These are phyloP conservation scores for Dryas alaskensis DNA, from an alignment of 306 rosid genomes.

Conservation along the genomic window DNA sequence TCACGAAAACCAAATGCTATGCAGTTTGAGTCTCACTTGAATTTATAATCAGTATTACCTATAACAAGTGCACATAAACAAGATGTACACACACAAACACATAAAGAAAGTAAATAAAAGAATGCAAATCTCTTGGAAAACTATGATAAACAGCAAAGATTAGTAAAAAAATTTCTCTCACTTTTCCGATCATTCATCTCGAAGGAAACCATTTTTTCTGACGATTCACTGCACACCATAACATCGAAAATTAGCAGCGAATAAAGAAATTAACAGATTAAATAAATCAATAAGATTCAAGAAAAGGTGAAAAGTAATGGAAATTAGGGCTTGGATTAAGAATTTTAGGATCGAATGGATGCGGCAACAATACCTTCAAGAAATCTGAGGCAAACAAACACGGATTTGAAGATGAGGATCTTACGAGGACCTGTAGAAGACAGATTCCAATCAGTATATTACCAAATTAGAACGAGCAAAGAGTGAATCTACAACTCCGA, in stretches of 20 bases:
- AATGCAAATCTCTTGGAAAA: conserved; percentile 4
- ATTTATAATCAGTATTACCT: background rate
- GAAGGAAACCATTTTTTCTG: conserved; percentile 73
- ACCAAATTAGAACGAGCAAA: background rate
- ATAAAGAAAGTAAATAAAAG: conserved; percentile 4
- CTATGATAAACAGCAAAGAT: background rate
- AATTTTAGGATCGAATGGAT: background rate
- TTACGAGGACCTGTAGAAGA: conserved; percentile 13
- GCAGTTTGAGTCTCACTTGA: background rate
- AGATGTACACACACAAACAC: background rate
- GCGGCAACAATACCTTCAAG: conserved; percentile 10
- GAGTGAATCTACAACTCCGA: background rate
- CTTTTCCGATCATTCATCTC: conserved; percentile 99
- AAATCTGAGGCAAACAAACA: background rate
- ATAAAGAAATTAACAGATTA: conserved; percentile 3
- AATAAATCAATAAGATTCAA: background rate
- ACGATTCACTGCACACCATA: conserved; percentile 42
- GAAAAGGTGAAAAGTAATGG: background rate
- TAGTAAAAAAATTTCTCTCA: conserved; percentile 32
- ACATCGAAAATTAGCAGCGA: conserved; percentile 10
- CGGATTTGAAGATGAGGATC: conserved; percentile 7
- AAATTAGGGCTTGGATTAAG: conserved; percentile 7
- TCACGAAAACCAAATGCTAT: background rate
- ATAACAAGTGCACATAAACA: conserved; percentile 1
- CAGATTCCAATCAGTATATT: conserved; percentile 7